Evolutionary conservation across 2,329 filamentous ascomycete species (phyloP), one percentile per base, ranked within the genome.

Genomic region (Ustilaginoidea virens): DNA sequence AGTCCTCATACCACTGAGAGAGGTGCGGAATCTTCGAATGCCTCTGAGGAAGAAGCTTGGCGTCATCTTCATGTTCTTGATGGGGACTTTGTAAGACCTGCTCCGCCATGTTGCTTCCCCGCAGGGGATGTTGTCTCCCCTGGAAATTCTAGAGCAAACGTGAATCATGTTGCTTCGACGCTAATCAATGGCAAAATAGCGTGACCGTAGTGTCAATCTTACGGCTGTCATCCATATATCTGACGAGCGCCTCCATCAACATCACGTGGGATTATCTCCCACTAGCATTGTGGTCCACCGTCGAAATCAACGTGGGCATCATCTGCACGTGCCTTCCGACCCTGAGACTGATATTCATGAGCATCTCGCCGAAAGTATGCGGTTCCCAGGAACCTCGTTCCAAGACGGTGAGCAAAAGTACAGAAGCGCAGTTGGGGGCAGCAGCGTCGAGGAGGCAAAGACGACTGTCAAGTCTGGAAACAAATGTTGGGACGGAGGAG

Each of bases 21-120:
- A 56, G 21, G 35, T 66, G 10, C 33, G 44, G 7, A 32, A 44
- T 1, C 44, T 63, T 9, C 45, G 51, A 3, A 35, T 63, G 17
- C 48, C 52, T 29, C 53, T 47, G 42, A 56, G 53, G 39, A 61
- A 60, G 43, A 63, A 60, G 43, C 20, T 56, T n/a, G 47, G 54
- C 21, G 51, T 63, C 4, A 36, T 47, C 5, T 32, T 60, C 30
- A 62, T 64, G 57, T 63, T 66, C 33, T 48, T 49, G 13, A 47
- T 62, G 20, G 60, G 60, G 3, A 41, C 47, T 10, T 54, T 56
- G 47, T 51, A 36, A 34, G 47, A 44, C 16, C 13, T 11, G 10
- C 5, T 25, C n/a, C n/a, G n/a, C n/a, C n/a, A n/a, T n/a, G n/a
- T n/a, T n/a, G n/a, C n/a, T n/a, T n/a, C n/a, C n/a, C n/a, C n/a